Percentiles rank a stretch among this genome's conserved stretches.
These are phyloP conservation scores for Melocanna baccifera DNA, from an alignment of 176 grass and related monocot species.

Conservation along the genomic window DNA sequence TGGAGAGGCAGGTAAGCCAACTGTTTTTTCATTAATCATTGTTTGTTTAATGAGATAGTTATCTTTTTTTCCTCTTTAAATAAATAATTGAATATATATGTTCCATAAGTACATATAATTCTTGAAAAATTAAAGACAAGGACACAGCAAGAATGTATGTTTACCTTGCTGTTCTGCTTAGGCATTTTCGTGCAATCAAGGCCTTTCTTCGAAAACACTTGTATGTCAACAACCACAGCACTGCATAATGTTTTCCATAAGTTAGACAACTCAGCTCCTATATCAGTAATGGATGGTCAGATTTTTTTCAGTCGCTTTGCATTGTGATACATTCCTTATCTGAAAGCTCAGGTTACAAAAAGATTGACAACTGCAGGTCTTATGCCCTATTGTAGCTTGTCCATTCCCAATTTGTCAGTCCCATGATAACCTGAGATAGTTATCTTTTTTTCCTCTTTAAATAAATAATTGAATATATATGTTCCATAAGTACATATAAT, in stretches of 20 bases:
- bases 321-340: conserved; percentile 15
- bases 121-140: neutral
- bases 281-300: conserved; percentile 22
- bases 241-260: neutral
- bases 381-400: conserved; percentile 18
- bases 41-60: neutral
- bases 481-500: neutral
- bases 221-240: neutral
- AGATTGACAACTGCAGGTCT: conserved; percentile 16
- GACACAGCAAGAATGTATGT: neutral
- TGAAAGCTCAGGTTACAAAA: conserved; percentile 29
- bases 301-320: conserved; percentile 17
- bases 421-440: neutral
- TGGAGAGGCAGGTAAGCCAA: conserved; percentile 56
- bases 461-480: neutral
- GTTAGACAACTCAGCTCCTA: conserved; percentile 3
- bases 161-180: neutral
- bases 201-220: neutral
- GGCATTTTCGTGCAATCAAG: neutral
- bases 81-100: neutral
- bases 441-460: neutral
- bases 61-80: neutral
- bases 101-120: neutral
- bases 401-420: conserved; percentile 22
- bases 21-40: neutral